phyloP scores from a whole-genome alignment of 768 basidiomycete genomes.

The Chiua virens region DNA sequence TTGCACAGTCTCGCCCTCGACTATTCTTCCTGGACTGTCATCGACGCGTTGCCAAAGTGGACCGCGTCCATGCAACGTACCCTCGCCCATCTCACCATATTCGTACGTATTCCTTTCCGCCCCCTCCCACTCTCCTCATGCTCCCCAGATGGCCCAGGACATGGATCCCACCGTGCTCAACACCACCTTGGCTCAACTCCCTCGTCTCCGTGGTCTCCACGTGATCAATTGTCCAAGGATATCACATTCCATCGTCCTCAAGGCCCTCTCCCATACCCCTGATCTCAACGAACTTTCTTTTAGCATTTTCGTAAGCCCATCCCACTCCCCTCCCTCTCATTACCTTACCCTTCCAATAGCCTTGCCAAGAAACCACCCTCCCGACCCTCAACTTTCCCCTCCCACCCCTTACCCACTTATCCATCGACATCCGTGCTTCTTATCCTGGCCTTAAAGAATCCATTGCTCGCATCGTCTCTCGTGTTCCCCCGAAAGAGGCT shows the following conservation, averaged over 20 bases:
- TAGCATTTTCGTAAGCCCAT: constrained; percentile 51
- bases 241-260: constrained; percentile 51
- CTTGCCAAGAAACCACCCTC: constrained; percentile 8
- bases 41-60: constrained; percentile 64
- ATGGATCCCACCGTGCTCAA: constrained; percentile 54
- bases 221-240: constrained; percentile 59
- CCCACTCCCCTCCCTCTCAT: not conserved
- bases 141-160: constrained; percentile 51
- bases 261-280: constrained; percentile 46
- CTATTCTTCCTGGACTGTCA: constrained; percentile 59
- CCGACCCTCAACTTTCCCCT: constrained; percentile 27
- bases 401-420: constrained; percentile 47
- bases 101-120: constrained; percentile 41
- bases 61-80: constrained; percentile 39
- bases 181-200: constrained; percentile 46
- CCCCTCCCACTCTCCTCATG: not conserved
- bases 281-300: constrained; percentile 60
- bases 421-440: constrained; percentile 48
- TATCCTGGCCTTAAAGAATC: constrained; percentile 18
- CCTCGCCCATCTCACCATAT: constrained; percentile 56
- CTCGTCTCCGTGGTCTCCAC: constrained; percentile 57
- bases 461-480: constrained; percentile 20
- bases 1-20: constrained; percentile 55
- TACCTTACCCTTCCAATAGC: constrained; percentile 5
- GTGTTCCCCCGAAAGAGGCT: constrained; percentile 31